Evolutionary conservation across 192 early-diverging fungal genomes (phyloP).

Genomic region (Podila verticillata): DNA sequence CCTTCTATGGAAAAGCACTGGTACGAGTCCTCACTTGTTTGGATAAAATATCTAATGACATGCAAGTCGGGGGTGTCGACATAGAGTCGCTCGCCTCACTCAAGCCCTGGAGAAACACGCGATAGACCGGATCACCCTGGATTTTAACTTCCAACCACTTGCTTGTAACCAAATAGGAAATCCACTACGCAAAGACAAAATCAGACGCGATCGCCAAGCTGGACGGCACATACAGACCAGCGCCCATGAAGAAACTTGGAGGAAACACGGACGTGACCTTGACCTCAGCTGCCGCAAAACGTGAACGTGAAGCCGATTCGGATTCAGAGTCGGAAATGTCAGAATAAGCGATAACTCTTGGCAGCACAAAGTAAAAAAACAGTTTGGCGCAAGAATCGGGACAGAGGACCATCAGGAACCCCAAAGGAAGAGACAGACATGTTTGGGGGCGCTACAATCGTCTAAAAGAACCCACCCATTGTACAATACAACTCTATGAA

Average conservation of each 20-base stretch:
- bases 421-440: neutral
- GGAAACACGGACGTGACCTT: neutral
- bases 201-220: constrained; percentile 77
- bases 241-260: constrained; percentile 38
- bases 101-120: too few relatives aligned
- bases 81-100: too few relatives aligned
- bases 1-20: constrained; percentile 84
- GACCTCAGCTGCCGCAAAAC: constrained; percentile 17
- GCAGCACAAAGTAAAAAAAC: neutral
- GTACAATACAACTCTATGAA: constrained; percentile 5
- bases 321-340: constrained; percentile 43
- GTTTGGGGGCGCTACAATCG: neutral
- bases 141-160: neutral
- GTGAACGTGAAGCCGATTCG: constrained; percentile 42
- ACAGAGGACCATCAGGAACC: neutral
- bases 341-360: constrained; percentile 10
- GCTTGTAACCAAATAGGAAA: constrained; percentile 55
- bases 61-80: too few relatives aligned
- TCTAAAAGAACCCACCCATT: neutral
- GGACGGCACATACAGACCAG: constrained; percentile 65
- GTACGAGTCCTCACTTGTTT: constrained; percentile 54
- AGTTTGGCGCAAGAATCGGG: neutral
- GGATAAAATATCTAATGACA: neutral
- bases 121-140: too few relatives aligned
- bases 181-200: constrained; percentile 79